Percentiles rank a stretch among this genome's conserved stretches.
phyloP scores from a whole-genome alignment of 73 alveolate species.

The Paramecium sexaurelia region DNA sequence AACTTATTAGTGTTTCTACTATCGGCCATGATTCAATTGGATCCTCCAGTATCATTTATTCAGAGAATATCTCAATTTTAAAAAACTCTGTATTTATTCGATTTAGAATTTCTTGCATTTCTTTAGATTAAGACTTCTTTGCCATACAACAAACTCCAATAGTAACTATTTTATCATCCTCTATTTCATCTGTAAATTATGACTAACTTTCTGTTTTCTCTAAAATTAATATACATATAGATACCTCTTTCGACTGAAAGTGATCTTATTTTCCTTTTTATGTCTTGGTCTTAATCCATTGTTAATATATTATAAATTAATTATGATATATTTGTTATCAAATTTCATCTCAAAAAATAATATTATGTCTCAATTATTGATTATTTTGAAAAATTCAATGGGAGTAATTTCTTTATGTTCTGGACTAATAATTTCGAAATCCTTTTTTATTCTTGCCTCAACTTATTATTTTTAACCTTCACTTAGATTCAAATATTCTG shows the following conservation, averaged over 20 bases:
- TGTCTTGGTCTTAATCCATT: not conserved
- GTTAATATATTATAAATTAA: not conserved
- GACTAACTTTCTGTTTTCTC: not conserved
- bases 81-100: conserved; percentile 77
- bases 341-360: not conserved
- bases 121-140: conserved; percentile 81
- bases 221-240: not conserved
- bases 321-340: not conserved
- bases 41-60: conserved; percentile 84
- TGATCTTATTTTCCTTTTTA: not conserved
- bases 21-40: conserved; percentile 95
- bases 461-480: not conserved
- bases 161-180: conserved; percentile 35
- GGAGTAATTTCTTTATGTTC: conserved; percentile 58
- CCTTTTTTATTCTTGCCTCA: conserved; percentile 49
- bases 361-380: not conserved
- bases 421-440: conserved; percentile 32
- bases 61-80: conserved; percentile 77
- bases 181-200: not conserved
- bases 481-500: not conserved
- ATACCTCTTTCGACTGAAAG: conserved; percentile 7
- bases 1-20: conserved; percentile 88
- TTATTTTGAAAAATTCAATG: conserved; percentile 43
- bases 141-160: conserved; percentile 92
- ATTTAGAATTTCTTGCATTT: conserved; percentile 85